Evolutionary conservation across 345 rosid genomes (phyloP), one percentile per base, ranked within the genome.

Genomic region (Brassica carinata): DNA sequence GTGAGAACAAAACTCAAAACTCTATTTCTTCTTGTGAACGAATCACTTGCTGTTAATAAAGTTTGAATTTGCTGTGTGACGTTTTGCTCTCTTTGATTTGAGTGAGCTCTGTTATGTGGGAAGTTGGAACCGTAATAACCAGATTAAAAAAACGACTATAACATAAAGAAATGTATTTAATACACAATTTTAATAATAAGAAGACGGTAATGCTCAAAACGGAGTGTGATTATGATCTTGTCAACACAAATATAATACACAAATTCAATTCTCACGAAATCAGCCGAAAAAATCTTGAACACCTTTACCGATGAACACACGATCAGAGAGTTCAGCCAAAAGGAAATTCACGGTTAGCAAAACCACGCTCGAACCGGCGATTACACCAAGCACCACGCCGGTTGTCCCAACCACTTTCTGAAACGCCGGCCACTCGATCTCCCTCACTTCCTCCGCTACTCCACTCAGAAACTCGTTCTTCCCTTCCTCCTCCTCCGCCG

Each of bases 341-440:
- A 93, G 77, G 85, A 91, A 94, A 84, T 96, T 96, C 0, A 96
- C 89, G 8, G 98, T 96, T 3, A 96, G 93, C 88, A 93, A 85
- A 59, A 90, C 94, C 68, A 93, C 86, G 13, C 97, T 93, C 0
- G 99, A 96, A n/a, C 97, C 99, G 5, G 92, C 93, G 29, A 96
- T 93, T 0, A 96, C 94, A 2, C 94, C 99, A 14, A 96, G 87
- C 74, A 93, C 99, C 3, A 93, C 94, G 3, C 98, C 91, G 2
- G 99, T 96, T 0, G 87, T 91, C 3, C 97, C 97, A 74, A 96
- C 33, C 1, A 93, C 97, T 83, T 89, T 91, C 45, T 89, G 94
- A 80, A 96, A 91, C 61, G 87, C 87, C 1, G 96, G 99, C 99
- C 99, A 93, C 81, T 96, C 99, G 10, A 93, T 96, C 88, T 93